Evolutionary conservation across 331 rosid species (phyloP).

Genomic region (Prunus yedoensis): DNA sequence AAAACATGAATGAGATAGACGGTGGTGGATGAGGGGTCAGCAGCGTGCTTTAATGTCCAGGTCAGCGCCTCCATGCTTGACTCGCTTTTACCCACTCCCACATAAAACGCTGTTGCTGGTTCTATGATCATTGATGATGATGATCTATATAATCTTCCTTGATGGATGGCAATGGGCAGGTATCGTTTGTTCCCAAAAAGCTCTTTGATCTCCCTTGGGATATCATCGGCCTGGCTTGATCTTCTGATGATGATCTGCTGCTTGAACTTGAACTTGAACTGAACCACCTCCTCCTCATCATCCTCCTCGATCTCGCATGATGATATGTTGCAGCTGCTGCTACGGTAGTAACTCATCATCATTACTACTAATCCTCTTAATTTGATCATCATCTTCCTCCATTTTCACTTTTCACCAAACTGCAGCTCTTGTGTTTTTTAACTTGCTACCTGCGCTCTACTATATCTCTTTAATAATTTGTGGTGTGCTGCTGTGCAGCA

Average conservation of each 20-base stretch:
- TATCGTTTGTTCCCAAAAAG: constrained; percentile 21
- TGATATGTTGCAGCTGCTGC: too few relatives aligned
- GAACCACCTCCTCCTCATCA: neutral
- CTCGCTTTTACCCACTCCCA: constrained; percentile 77
- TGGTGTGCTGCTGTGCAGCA: too few relatives aligned
- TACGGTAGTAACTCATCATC: neutral
- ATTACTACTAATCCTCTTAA: too few relatives aligned
- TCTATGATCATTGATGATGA: too few relatives aligned
- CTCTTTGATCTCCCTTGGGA: constrained; percentile 22
- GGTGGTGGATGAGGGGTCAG: constrained; percentile 31
- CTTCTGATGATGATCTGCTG: neutral
- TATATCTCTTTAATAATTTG: too few relatives aligned
- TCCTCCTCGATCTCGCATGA: neutral
- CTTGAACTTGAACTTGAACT: too few relatives aligned
- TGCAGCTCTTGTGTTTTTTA: too few relatives aligned
- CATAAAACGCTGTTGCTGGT: constrained; percentile 49
- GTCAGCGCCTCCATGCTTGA: constrained; percentile 75
- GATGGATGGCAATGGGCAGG: constrained; percentile 40
- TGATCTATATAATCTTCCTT: constrained; percentile 34
- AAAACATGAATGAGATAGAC: constrained; percentile 77
- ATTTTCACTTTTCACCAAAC: too few relatives aligned
- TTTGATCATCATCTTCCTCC: too few relatives aligned
- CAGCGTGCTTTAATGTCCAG: constrained; percentile 62
- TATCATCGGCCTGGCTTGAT: neutral
- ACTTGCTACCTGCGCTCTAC: too few relatives aligned